These are phyloP conservation scores for Pseudoturritis turrita DNA, from an alignment of 345 rosid species.

Conservation along the genomic window DNA sequence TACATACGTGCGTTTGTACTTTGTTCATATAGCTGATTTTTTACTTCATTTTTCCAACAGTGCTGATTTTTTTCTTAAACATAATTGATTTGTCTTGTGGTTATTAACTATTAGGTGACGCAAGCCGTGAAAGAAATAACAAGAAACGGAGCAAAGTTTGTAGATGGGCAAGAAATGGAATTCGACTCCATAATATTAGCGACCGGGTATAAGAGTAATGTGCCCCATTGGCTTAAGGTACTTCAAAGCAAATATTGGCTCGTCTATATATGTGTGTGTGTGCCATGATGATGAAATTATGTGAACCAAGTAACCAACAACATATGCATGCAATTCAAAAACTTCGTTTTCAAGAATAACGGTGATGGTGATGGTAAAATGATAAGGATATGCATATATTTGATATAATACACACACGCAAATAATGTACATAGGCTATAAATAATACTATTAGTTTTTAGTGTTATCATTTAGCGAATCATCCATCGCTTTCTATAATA, in stretches of 20 bases:
- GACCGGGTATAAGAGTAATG: conserved; percentile 88
- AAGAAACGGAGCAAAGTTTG: conserved; percentile 55
- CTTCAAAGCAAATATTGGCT: not conserved
- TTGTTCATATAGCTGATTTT: not conserved
- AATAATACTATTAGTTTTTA: conserved; percentile 1
- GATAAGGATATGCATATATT: not conserved
- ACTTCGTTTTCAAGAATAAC: conserved; percentile 28
- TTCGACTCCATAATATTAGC: conserved; percentile 83
- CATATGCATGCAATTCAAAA: not conserved
- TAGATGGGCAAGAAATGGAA: conserved; percentile 64
- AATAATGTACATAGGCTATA: not conserved
- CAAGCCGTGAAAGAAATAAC: conserved; percentile 72
- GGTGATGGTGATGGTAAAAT: conserved; percentile 24
- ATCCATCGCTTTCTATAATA: conserved; percentile 28
- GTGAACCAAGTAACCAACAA: not conserved
- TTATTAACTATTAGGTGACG: conserved; percentile 46
- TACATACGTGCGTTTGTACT: not conserved
- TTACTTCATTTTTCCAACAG: not conserved
- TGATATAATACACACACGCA: not conserved
- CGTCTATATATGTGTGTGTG: not conserved
- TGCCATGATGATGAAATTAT: conserved; percentile 18
- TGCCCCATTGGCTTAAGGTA: conserved; percentile 96
- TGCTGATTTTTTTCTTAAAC: not conserved
- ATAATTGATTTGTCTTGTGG: not conserved
- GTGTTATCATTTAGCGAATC: conserved; percentile 23